Evolutionary conservation across 192 early-diverging fungal genomes (phyloP).

Genomic region (Thamnidium elegans): DNA sequence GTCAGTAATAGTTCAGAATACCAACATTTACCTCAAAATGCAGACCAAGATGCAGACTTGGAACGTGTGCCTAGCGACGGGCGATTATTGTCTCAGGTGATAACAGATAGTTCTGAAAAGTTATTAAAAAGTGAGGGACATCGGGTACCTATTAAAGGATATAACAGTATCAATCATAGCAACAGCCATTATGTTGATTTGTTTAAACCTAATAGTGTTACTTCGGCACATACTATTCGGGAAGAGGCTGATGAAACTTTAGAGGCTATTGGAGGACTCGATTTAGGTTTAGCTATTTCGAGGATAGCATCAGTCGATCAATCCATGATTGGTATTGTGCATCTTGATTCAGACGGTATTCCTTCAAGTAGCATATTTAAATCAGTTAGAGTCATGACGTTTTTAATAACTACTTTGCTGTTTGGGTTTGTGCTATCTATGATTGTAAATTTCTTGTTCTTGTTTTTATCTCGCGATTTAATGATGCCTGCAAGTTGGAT

Average conservation of each 20-base stretch:
- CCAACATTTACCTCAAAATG: not conserved
- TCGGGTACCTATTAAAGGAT: not conserved
- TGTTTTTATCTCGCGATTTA: slow-evolving; percentile 31
- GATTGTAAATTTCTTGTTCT: slow-evolving; percentile 33
- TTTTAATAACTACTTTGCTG: slow-evolving; percentile 28
- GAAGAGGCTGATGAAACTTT: slow-evolving; percentile 27
- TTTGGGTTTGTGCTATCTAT: slow-evolving; percentile 34
- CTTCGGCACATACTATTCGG: slow-evolving; percentile 11
- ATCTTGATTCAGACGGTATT: not conserved
- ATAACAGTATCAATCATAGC: not conserved
- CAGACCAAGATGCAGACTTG: not conserved
- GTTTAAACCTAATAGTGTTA: slow-evolving; percentile 16
- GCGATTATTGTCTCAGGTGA: not conserved
- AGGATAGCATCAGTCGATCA: slow-evolving; percentile 22
- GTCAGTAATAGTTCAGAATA: not conserved
- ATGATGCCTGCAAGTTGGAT: slow-evolving; percentile 30
- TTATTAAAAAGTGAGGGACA: not conserved
- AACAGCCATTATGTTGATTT: not conserved
- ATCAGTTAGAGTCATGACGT: slow-evolving; percentile 23
- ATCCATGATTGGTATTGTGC: not conserved
- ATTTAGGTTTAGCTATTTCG: slow-evolving; percentile 21
- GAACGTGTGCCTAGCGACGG: too few relatives aligned
- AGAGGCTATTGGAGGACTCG: slow-evolving; percentile 16
- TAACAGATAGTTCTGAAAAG: slow-evolving; percentile 8
- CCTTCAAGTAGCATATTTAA: not conserved